These are phyloP conservation scores for Neurospora sp. DNA, from an alignment of 495 filamentous ascomycete genomes.

Conservation along the genomic window DNA sequence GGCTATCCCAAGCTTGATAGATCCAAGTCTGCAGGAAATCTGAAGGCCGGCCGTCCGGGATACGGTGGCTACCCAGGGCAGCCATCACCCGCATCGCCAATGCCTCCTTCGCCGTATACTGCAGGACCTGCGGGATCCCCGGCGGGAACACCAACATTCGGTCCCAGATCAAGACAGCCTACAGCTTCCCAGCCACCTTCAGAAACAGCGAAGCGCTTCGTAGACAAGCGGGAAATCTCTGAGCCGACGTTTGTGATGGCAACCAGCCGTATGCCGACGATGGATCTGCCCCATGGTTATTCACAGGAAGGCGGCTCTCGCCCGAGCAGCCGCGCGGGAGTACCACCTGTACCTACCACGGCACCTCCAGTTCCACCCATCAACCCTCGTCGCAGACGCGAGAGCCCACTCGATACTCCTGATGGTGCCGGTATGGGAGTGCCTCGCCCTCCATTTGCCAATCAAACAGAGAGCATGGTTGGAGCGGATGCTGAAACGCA, in stretches of 20 bases:
- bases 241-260: constrained; percentile 73
- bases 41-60: constrained; percentile 21
- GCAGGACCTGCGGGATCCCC: constrained; percentile 13
- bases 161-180: constrained; percentile 17
- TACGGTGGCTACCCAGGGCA: constrained; percentile 23
- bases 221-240: constrained; percentile 71
- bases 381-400: constrained; percentile 55
- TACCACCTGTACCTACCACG: constrained; percentile 2
- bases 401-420: constrained; percentile 43
- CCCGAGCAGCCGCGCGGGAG: constrained; percentile 20
- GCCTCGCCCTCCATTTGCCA: constrained; percentile 14
- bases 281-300: constrained; percentile 41
- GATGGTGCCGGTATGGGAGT: constrained; percentile 31
- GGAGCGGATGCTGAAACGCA: constrained; percentile 29
- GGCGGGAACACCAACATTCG: constrained; percentile 18
- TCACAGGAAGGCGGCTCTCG: constrained; percentile 25
- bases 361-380: constrained; percentile 58
- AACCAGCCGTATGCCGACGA: constrained; percentile 61
- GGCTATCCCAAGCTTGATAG: constrained; percentile 30
- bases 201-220: constrained; percentile 45
- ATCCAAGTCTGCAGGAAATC: constrained; percentile 20
- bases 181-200: constrained; percentile 40
- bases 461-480: constrained; percentile 12
- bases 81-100: constrained; percentile 39
- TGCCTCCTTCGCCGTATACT: constrained; percentile 20